Base-by-base conservation (phyloP, 1,284 basidiomycete species). In the Leccinum griseonigrum region DNA sequence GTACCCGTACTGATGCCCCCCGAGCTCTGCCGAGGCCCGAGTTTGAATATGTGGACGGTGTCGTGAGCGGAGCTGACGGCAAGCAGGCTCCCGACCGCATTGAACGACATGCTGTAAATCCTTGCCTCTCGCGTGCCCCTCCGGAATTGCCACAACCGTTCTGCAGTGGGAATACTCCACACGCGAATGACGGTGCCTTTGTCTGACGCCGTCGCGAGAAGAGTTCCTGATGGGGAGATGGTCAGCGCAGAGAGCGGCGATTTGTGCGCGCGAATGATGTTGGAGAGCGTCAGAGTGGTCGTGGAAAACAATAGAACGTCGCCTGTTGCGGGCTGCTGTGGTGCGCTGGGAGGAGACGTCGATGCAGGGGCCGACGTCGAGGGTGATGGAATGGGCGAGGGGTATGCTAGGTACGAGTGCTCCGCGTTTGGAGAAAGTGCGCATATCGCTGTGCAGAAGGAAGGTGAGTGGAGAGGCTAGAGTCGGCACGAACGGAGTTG, bases 121-220 rank as follows among this genome's bases (percentile, higher is more conserved):
- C 84, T 81, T 3, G 95, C 88, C 63, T 92, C 91, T 54, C 95
- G 84, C 40, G 91, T 91, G 2, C 97, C 97, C 58, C 97, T 78
- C 10, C 97, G 79, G 80, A 99, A 99, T 75, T 99, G 96, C 77
- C 94, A 95, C 57, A 98, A 74, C 75, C 95, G 95, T 77, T 97
- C 94, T 1, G 94, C 94, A 14, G 89, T 87, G 0, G 97, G 97
- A 5, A 98, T 82, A 58, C 86, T 87, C 84, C 96, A 99, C 3
- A 99, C 95, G 51, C 97, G 87, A 62, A 99, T 97, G 66, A 99
- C 94, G 1, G 97, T 99, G 1, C 97, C 97, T 73, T 98, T 98
- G 63, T 97, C 95, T 0, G 90, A 93, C 10, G 95, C 90, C 0
- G 96, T 97, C 6, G 97, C 97, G 26, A 99, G 88, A 64, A 98